Conservation (phyloP, 164 flowering plant species). For the Stephania yunnanensis region DNA sequence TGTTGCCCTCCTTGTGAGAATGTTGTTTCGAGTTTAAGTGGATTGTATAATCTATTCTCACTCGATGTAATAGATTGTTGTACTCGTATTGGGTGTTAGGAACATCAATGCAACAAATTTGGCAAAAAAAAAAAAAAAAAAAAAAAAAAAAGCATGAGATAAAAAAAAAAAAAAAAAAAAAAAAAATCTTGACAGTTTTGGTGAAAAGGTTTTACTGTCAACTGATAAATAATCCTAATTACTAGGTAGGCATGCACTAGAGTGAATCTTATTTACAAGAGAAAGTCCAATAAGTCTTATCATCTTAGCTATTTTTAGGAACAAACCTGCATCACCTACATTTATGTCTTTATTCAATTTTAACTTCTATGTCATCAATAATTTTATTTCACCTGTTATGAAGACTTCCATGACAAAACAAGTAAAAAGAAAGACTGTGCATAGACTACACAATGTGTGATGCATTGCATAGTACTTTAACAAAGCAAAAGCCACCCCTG, state of each 20-base stretch:
- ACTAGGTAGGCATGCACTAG: background rate
- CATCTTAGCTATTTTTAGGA: background rate
- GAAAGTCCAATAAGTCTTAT: background rate
- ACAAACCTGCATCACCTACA: background rate
- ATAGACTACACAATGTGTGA: background rate
- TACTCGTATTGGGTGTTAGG: too few relatives aligned
- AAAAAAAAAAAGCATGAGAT: too few relatives aligned
- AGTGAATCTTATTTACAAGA: background rate
- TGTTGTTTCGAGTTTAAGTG: too few relatives aligned
- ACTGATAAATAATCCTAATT: too few relatives aligned
- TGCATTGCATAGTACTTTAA: background rate
- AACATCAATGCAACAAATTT: too few relatives aligned
- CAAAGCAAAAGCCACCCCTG: slow-evolving; percentile 1
- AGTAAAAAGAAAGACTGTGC: background rate
- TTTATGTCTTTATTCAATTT: background rate
- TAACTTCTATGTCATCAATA: background rate
- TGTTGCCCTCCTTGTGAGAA: too few relatives aligned
- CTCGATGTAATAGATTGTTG: too few relatives aligned
- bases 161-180: too few relatives aligned
- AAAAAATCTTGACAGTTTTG: background rate
- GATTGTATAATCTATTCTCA: too few relatives aligned
- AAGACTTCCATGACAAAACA: too few relatives aligned
- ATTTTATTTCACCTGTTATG: too few relatives aligned
- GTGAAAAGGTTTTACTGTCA: background rate
- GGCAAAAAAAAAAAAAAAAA: too few relatives aligned